phyloP scores from a whole-genome alignment of 1,139 yeast species.

The Yamadazyma kanchanaburiensis region DNA sequence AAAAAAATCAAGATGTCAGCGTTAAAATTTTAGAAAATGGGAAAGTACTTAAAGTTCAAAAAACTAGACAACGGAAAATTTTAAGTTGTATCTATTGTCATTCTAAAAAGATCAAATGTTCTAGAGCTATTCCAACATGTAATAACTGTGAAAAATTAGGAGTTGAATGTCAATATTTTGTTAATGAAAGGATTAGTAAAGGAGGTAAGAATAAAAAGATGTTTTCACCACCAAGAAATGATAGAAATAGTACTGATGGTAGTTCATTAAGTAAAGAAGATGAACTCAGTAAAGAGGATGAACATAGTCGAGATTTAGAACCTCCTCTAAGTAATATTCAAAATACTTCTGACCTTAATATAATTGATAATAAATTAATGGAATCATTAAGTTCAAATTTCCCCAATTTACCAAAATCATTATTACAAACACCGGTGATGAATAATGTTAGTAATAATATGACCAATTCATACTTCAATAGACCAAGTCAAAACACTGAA shows the following conservation, averaged over 20 bases:
- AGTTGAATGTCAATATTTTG: conserved; percentile 50
- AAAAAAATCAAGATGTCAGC: conserved; percentile 6
- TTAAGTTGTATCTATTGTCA: conserved; percentile 60
- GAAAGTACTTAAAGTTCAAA: conserved; percentile 53
- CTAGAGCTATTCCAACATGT: conserved; percentile 48
- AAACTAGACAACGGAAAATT: conserved; percentile 55
- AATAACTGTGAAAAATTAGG: conserved; percentile 45
- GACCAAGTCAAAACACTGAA: conserved; percentile 11
- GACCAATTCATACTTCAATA: conserved; percentile 32
- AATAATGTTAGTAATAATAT: conserved; percentile 29
- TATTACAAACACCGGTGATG: conserved; percentile 31
- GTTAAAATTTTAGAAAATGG: conserved; percentile 31
- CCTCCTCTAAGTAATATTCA: not conserved
- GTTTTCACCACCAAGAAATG: not conserved
- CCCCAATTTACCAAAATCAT: conserved; percentile 14
- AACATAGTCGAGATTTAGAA: not conserved
- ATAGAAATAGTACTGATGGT: conserved; percentile 1
- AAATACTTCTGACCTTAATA: not conserved
- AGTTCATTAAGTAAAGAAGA: conserved; percentile 3
- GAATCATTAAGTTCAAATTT: conserved; percentile 10
- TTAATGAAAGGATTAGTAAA: conserved; percentile 51
- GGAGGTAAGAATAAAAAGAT: conserved; percentile 34
- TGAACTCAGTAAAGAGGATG: not conserved
- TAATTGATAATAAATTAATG: conserved; percentile 3
- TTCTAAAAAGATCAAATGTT: conserved; percentile 58